Evolutionary conservation across 495 filamentous ascomycete genomes (phyloP).

Genomic region (Hypoxylon intermedium): DNA sequence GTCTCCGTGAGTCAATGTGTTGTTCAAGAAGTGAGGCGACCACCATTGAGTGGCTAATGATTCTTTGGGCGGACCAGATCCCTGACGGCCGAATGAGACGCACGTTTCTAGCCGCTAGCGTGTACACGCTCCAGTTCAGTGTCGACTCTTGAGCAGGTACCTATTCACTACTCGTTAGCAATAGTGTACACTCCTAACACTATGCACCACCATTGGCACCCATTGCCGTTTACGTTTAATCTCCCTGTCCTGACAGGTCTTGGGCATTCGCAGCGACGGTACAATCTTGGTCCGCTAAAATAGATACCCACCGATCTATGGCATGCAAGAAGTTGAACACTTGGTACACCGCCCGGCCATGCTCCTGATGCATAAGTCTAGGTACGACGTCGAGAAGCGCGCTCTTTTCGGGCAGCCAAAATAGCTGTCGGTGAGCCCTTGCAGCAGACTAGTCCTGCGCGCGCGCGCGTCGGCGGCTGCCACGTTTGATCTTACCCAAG

Average conservation of each 20-base stretch:
- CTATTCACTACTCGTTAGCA: too few relatives aligned
- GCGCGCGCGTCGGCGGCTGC: constrained; percentile 18
- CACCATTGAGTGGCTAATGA: constrained; percentile 41
- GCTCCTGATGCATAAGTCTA: constrained; percentile 23
- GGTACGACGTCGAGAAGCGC: constrained; percentile 13
- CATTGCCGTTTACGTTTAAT: too few relatives aligned
- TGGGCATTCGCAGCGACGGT: constrained; percentile 10
- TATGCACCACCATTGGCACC: too few relatives aligned
- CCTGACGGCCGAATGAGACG: constrained; percentile 33
- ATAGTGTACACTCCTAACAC: constrained; percentile 5
- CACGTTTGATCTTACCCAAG: constrained; percentile 26
- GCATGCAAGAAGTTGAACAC: constrained; percentile 2
- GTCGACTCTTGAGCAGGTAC: too few relatives aligned
- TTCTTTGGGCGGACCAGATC: constrained; percentile 29
- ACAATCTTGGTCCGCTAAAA: constrained; percentile 31
- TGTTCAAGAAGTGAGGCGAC: constrained; percentile 44
- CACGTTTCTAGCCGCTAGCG: too few relatives aligned
- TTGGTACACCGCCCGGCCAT: constrained; percentile 25
- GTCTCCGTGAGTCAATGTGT: constrained; percentile 43
- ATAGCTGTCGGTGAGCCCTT: constrained; percentile 27
- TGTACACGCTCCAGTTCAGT: too few relatives aligned
- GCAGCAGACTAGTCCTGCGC: constrained; percentile 1
- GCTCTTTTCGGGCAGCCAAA: constrained; percentile 21
- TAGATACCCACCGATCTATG: constrained; percentile 17
- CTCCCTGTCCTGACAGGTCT: too few relatives aligned